phyloP scores from a whole-genome alignment of 1,284 basidiomycete genomes.

The Irpex rosettiformis region DNA sequence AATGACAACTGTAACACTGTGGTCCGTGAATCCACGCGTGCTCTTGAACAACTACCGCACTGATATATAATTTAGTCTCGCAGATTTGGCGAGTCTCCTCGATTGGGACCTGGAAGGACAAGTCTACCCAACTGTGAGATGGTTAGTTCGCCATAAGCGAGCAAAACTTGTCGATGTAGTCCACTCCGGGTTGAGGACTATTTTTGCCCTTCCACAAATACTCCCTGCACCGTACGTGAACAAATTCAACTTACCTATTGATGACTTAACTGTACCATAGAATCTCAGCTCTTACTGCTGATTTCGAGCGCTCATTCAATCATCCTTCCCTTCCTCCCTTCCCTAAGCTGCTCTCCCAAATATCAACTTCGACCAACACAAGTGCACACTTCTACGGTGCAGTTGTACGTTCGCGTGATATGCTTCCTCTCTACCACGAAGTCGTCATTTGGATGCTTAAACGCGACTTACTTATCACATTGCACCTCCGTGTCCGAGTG shows the following conservation, averaged over 20 bases:
- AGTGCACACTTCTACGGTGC: constrained; percentile 76
- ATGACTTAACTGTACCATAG: constrained; percentile 31
- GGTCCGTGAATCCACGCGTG: constrained; percentile 39
- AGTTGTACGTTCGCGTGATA: constrained; percentile 64
- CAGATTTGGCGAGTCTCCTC: constrained; percentile 81
- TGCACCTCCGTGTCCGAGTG: constrained; percentile 85
- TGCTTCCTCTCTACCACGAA: constrained; percentile 71
- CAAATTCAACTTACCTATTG: neutral
- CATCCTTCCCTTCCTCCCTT: constrained; percentile 65
- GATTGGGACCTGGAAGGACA: constrained; percentile 87
- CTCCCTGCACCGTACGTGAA: constrained; percentile 61
- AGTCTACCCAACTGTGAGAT: constrained; percentile 84
- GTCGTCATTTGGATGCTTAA: constrained; percentile 93
- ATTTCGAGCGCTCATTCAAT: constrained; percentile 71
- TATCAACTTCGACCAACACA: constrained; percentile 66
- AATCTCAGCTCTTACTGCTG: constrained; percentile 53
- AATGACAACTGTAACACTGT: constrained; percentile 59
- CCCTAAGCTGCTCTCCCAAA: constrained; percentile 65
- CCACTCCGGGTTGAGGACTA: constrained; percentile 76
- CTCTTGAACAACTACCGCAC: neutral
- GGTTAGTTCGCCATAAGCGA: constrained; percentile 86
- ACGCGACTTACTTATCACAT: constrained; percentile 78
- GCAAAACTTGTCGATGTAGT: constrained; percentile 89
- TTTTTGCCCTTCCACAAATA: constrained; percentile 74
- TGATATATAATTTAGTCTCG: constrained; percentile 48